Base-by-base conservation (phyloP, 257 asterid species). In the Fraxinus anomala region DNA sequence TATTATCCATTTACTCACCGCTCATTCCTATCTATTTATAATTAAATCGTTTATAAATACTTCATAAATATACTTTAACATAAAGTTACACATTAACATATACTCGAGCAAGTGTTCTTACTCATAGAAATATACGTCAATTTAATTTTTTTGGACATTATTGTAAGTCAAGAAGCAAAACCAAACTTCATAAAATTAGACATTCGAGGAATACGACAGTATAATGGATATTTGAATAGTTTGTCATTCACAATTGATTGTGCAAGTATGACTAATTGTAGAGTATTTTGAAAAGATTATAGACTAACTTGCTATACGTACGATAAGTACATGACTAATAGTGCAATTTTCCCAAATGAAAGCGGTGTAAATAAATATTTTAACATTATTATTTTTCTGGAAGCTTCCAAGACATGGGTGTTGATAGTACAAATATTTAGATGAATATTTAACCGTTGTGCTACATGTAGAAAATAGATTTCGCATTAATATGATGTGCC, bases 401-500 rank as follows among this genome's bases (percentile, higher is more conserved):
- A 83, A 83, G 68, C 73, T 84, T 84, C 87, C 40, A 6, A 74
- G 79, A 80, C 79, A 80, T 37, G 73, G 83, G n/a, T n/a, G n/a
- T n/a, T n/a, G n/a, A 76, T 66, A 24, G 56, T 6, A 6, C n/a
- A n/a, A 31, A 37, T 49, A 23, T 61, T 31, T 31, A 31, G 34
- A 31, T 31, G 34, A 31, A 3, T 31, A 31, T 31, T 31, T 31
- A 3, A 31, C 0, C 34, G 5, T 3, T 3, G 5, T 31, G 34
- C 34, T 31, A 3, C 34, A 3, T 3, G 5, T 31, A 31, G 5
- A 31, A 31, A 31, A 31, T 31, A 0, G n/a, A n/a, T n/a, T n/a
- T n/a, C n/a, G n/a, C n/a, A 1, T 31, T 31, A 5, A 3, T 0
- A 31, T 31, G 34, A 31, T 0, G 34, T 31, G 34, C 0, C 0